phyloP scores from a whole-genome alignment of 495 filamentous ascomycete genomes.

The Aspergillus saccharolyticus region DNA sequence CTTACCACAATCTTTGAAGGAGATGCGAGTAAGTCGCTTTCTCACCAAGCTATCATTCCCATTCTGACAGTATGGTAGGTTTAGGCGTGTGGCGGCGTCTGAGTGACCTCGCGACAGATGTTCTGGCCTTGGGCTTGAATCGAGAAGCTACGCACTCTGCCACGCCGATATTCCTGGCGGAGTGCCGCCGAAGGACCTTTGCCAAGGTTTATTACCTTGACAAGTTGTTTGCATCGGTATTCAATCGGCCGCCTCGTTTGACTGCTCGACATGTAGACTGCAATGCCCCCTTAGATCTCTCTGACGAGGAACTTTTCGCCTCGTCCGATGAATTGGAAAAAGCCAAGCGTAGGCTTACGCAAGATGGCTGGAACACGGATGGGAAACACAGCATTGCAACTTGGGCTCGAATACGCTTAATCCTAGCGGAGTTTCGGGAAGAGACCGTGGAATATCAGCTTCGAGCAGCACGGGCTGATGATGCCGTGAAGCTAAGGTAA shows the following conservation, averaged over 20 bases:
- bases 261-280: neutral
- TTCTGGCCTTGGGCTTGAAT: neutral
- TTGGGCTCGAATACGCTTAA: neutral
- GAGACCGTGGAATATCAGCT: neutral
- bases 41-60: neutral
- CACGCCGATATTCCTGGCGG: neutral
- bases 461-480: neutral
- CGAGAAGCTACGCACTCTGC: neutral
- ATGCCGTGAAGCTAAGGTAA: neutral
- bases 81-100: neutral
- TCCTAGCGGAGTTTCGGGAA: neutral
- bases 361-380: neutral
- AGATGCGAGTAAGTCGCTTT: neutral
- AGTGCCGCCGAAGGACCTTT: neutral
- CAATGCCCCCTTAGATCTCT: neutral
- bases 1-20: neutral
- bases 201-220: neutral
- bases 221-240: neutral
- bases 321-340: neutral
- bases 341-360: neutral
- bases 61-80: neutral
- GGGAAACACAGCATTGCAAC: neutral
- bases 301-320: neutral
- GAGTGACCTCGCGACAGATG: neutral
- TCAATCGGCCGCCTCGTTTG: neutral